Base-by-base conservation (phyloP, 495 filamentous ascomycete species). In the Astrothelium macrocarpum region DNA sequence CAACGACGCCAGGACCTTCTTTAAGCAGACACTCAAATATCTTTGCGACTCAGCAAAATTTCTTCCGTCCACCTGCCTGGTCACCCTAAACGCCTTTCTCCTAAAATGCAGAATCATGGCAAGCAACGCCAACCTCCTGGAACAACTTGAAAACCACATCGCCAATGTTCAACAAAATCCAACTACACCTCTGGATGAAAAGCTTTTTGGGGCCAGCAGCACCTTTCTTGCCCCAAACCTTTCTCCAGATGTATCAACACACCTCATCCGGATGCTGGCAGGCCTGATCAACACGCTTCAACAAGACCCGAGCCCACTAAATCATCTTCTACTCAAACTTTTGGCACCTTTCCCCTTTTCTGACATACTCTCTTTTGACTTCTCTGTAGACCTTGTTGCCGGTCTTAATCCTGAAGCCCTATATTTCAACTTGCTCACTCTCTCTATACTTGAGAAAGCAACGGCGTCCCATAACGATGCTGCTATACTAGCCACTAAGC, bases 371-470 rank as follows among this genome's bases (percentile, higher is more conserved):
- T 75, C 75, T n/a, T 71, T 85, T 18, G 79, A 82, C 39, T 75
- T 74, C 59, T 64, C 67, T 53, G 69, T 80, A 3, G 76, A 81
- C 36, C 68, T 88, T 7, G 74, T 81, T 43, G 75, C 78, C 53
- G 80, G 80, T 1, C 69, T 87, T 11, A 71, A 82, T 53, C 74
- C 78, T 59, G 79, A 78, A 1, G 81, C 84, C 2, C 77, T 81
- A 18, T 81, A 86, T 0, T 83, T 88, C 68, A 91, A 93, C 68
- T 68, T 86, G 12, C 80, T 93, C 23, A 87, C 83, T 61, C 79
- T 95, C 31, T 78, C 81, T 2, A 72, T 95, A 61, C 74, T 96
- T 56, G 79, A 81, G 65, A 95, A 95, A 70, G 91, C 90, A 11
- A 78, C 83, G 26, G 66, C 75, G 12, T 73, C 74, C 26, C 78